Conservation (phyloP, 2,329 filamentous ascomycete species). For the Botrytis paeoniae region DNA sequence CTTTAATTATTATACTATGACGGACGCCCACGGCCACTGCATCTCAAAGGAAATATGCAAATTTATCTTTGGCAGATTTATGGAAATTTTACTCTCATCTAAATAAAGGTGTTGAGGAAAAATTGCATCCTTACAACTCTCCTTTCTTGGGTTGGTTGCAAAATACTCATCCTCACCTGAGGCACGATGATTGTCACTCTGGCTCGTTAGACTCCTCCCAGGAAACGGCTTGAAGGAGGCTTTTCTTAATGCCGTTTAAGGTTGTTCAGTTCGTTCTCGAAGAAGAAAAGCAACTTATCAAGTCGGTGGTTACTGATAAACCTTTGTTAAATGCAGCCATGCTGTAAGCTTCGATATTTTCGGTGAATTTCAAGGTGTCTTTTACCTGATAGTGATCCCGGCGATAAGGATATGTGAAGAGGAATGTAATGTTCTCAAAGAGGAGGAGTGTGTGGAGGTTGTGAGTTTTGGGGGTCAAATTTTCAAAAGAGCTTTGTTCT, state of each 20-base stretch:
- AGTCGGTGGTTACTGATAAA: background rate
- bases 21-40: no score
- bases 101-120: background rate
- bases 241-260: background rate
- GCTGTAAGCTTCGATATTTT: background rate
- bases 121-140: background rate
- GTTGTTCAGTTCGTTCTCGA: background rate
- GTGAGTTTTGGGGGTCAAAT: background rate
- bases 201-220: background rate
- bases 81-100: background rate
- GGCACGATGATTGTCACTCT: background rate
- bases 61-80: background rate
- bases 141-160: background rate
- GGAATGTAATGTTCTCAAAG: rapidly evolving
- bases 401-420: background rate
- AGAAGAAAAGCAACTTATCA: background rate
- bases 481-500: background rate
- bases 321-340: background rate
- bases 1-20: background rate
- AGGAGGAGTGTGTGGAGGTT: background rate
- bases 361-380: background rate
- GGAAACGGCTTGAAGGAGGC: background rate
- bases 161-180: background rate
- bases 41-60: background rate
- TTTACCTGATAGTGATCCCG: background rate